Evolutionary conservation across 192 early-diverging fungal species (phyloP).

Genomic region (Piromyces sp.): DNA sequence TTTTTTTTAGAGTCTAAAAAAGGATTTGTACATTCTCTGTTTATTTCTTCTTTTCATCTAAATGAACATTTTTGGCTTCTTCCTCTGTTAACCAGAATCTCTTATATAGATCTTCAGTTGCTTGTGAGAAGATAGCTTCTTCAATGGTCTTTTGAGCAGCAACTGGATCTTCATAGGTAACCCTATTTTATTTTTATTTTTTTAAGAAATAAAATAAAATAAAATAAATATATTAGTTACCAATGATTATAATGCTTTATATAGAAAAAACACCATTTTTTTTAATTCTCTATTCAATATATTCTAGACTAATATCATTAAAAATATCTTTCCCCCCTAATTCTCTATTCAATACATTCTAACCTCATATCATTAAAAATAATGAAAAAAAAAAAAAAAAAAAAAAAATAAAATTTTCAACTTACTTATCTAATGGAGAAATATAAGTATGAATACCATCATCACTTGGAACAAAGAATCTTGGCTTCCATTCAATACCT

Average conservation of each 20-base stretch:
- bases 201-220: no score
- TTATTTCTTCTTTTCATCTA: neutral
- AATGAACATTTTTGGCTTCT: neutral
- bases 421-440: conserved; percentile 1
- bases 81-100: neutral
- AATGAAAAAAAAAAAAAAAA: conserved; percentile 12
- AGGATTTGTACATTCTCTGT: no score
- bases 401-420: no score
- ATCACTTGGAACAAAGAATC: conserved; percentile 32
- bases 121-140: neutral
- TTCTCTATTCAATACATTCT: no score
- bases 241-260: conserved; percentile 2
- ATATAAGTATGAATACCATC: neutral
- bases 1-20: no score
- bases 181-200: no score
- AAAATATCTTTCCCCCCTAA: no score
- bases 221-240: conserved; percentile 4
- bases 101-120: neutral
- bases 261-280: no score
- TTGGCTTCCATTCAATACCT: conserved; percentile 32
- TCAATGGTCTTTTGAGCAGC: conserved; percentile 9
- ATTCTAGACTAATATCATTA: no score
- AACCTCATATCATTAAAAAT: no score
- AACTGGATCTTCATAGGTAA: conserved; percentile 6
- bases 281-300: no score